Percentiles rank a stretch among this genome's conserved stretches.
phyloP scores from a whole-genome alignment of 108 stramenopile species.

The Epithemia pelagica region DNA sequence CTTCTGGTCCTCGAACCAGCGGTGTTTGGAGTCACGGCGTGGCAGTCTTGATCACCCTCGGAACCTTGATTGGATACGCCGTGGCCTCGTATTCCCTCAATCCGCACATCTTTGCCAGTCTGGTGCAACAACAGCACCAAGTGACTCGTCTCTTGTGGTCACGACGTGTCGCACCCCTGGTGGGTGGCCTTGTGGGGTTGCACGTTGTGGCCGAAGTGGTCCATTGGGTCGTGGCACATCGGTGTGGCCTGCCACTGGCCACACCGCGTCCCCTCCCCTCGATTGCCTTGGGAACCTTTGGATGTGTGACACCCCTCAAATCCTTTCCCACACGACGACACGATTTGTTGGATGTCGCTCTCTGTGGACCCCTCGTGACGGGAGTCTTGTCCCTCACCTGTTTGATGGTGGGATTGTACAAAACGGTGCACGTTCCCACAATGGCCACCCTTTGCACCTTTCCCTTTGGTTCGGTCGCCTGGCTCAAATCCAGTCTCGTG shows the following conservation, averaged over 20 bases:
- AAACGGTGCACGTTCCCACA: slow-evolving; percentile 25
- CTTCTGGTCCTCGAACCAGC: too few species aligned
- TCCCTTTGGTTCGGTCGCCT: slow-evolving; percentile 50
- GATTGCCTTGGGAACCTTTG: slow-evolving; percentile 44
- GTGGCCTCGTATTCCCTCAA: slow-evolving; percentile 55
- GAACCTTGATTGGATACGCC: slow-evolving; percentile 50
- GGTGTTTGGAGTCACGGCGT: too few species aligned
- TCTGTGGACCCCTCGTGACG: slow-evolving; percentile 34
- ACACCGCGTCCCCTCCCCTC: slow-evolving; percentile 61
- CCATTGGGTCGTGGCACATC: slow-evolving; percentile 49
- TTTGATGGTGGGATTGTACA: slow-evolving; percentile 21
- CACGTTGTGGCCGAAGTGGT: slow-evolving; percentile 55
- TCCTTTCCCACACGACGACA: slow-evolving; percentile 58
- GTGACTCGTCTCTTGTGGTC: too few species aligned
- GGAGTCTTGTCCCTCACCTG: slow-evolving; percentile 18
- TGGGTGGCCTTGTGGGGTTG: slow-evolving; percentile 48
- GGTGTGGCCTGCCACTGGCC: slow-evolving; percentile 42
- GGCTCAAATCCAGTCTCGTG: slow-evolving; percentile 69
- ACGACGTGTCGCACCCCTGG: too few species aligned
- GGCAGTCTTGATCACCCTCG: slow-evolving; percentile 30
- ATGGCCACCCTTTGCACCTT: slow-evolving; percentile 23
- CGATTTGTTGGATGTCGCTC: slow-evolving; percentile 40
- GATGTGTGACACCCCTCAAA: slow-evolving; percentile 54
- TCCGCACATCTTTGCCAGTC: slow-evolving; percentile 57
- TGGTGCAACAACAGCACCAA: too few species aligned